Evolutionary conservation across 805 yeast species (phyloP), one percentile per base, ranked within the genome.

Genomic region (Ogataea paradorogensis): DNA sequence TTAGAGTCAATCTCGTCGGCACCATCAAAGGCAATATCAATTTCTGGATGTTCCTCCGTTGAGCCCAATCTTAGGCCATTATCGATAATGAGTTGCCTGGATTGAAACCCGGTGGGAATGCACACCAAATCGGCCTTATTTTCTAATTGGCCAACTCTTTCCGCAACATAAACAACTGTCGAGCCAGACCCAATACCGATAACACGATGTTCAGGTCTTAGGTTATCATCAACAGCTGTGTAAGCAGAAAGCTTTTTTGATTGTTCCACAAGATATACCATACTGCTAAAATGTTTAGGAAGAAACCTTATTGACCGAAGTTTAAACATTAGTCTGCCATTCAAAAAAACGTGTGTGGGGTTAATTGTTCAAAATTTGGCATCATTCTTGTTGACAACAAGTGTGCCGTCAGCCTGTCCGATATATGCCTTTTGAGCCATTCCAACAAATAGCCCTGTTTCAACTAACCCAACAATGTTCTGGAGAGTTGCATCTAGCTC

Each of bases 121-220:
- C 96, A 93, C 23, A 80, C 75, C 50, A 86, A 80, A 30, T 74
- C 60, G 18, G 59, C 52, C 55, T 82, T 77, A 51, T 72, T 66
- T 25, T 56, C 40, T 43, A 75, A 65, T 62, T 84, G 89, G 7
- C 95, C 95, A 41, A 93, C 74, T 56, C 97, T 74, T 63, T 93
- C 98, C 16, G 96, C 99, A 44, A 85, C 95, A 61, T 87, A 93
- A n/a, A 93, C 85, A 4, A 93, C 99, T 0, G 99, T 93, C 15
- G 95, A 84, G 1, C 99, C 99, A 16, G 96, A 87, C 9, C 99
- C 99, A 46, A 93, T 80, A 28, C 99, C 99, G 13, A 93, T 74
- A 11, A 87, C 83, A 53, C 74, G 79, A 48, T 89, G 87, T 27
- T 67, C 51, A 15, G 73, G 62, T 24, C 86, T 83, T 59, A 86